phyloP scores from a whole-genome alignment of 2,329 filamentous ascomycete genomes.

The Beauveria pseudobassiana region DNA sequence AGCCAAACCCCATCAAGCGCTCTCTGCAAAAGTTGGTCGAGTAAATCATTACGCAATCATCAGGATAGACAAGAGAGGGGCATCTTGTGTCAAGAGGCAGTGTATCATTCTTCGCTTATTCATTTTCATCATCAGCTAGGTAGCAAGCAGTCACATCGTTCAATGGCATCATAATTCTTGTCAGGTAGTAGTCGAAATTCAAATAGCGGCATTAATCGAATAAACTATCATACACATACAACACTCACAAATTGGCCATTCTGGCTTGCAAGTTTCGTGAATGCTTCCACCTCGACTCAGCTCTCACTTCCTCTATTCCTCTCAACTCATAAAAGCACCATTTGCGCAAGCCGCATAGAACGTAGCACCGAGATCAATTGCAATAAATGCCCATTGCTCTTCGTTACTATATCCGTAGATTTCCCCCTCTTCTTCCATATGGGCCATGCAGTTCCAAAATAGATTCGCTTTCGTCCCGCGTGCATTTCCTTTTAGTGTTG shows the following conservation, averaged over 20 bases:
- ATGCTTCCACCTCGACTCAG: neutral
- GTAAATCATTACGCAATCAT: slow-evolving; percentile 14
- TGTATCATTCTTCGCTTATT: neutral
- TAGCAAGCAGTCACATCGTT: neutral
- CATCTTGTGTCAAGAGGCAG: neutral
- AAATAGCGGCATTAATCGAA: slow-evolving; percentile 12
- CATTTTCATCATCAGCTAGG: neutral
- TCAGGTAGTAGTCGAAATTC: slow-evolving; percentile 1
- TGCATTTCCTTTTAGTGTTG: neutral
- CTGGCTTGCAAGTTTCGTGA: slow-evolving; percentile 6
- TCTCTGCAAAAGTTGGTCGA: neutral
- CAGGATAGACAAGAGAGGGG: neutral
- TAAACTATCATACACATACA: slow-evolving; percentile 14
- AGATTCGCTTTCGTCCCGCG: slow-evolving; percentile 4
- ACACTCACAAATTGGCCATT: neutral
- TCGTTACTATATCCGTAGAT: neutral
- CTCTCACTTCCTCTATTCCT: neutral
- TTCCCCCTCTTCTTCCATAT: neutral
- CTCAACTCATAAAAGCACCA: neutral
- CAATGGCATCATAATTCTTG: neutral
- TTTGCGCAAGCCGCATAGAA: neutral
- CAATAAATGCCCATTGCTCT: neutral
- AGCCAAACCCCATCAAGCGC: slow-evolving; percentile 31
- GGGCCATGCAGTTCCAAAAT: neutral
- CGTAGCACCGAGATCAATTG: neutral